Evolutionary conservation across 192 early-diverging fungal species (phyloP).

Genomic region (Rhizophagus sp.): DNA sequence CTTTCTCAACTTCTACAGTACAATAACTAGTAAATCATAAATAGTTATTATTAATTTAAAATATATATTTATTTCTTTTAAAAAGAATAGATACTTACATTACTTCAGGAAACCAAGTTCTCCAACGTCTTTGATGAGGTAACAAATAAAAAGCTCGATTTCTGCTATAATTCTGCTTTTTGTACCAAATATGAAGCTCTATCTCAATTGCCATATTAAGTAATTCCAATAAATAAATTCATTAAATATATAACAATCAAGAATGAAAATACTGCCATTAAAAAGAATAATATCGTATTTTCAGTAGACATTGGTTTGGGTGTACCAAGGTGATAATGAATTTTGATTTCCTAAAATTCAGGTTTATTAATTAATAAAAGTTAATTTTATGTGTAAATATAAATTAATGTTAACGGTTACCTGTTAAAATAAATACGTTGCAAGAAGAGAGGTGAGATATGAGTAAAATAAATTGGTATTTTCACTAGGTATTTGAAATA

Average conservation of each 20-base stretch:
- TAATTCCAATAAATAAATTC: constrained; percentile 20
- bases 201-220: neutral
- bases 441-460: neutral
- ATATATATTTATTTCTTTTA: no score
- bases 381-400: neutral
- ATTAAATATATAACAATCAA: neutral
- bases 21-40: neutral
- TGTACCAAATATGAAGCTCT: neutral
- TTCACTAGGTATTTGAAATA: neutral
- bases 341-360: neutral
- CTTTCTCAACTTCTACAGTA: neutral
- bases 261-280: constrained; percentile 15
- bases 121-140: neutral
- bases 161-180: constrained; percentile 16
- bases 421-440: constrained; percentile 1
- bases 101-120: constrained; percentile 16
- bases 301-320: neutral
- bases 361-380: no score
- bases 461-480: constrained; percentile 4
- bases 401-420: neutral
- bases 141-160: constrained; percentile 9
- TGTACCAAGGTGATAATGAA: neutral
- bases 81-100: neutral
- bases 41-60: no score
- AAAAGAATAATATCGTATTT: neutral